Evolutionary conservation across 495 filamentous ascomycete genomes (phyloP), one percentile per base, ranked within the genome.

Genomic region (Platismatia glauca): DNA sequence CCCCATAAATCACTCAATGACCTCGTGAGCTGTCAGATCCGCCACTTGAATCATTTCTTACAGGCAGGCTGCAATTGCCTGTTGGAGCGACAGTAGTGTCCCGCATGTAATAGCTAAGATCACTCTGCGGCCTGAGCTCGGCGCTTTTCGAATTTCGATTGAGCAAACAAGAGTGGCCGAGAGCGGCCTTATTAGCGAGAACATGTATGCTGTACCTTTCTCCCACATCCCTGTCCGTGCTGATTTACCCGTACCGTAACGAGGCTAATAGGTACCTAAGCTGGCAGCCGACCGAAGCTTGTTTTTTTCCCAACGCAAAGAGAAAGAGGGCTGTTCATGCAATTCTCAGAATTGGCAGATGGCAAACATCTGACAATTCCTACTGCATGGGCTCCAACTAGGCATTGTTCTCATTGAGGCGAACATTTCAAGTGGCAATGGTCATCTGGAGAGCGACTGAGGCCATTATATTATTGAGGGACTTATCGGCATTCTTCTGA

Each of bases 381-480:
- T n/a, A n/a, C n/a, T n/a, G 7, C 22, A 24, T 29, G 22, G 22
- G 7, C 22, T 55, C 35, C 13, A 38, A 41, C 11, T 44, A 24
- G n/a, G n/a, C n/a, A n/a, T n/a, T n/a, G n/a, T n/a, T n/a, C 27
- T 29, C 27, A 39, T 27, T 22, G 57, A 33, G 35, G 27, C 39
- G 18, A 11, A 24, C 5, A 7, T 15, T 29, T 11, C 1, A 48
- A 7, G 1, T 50, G 35, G 34, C 22, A 35, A 61, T 33, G 44
- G 44, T 13, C 24, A 24, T 34, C 46, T 33, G 7, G 31, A 12
- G 24, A 33, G 35, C 48, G 55, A 43, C 41, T 61, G 59, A 55
- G 48, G 59, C 24, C 41, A n/a, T n/a, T n/a, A n/a, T n/a, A n/a
- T n/a, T n/a, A n/a, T 55, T 61, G 59, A 61, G 59, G 59, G 35